Evolutionary conservation across 2,329 filamentous ascomycete species (phyloP).

Genomic region (Cytospora mali): DNA sequence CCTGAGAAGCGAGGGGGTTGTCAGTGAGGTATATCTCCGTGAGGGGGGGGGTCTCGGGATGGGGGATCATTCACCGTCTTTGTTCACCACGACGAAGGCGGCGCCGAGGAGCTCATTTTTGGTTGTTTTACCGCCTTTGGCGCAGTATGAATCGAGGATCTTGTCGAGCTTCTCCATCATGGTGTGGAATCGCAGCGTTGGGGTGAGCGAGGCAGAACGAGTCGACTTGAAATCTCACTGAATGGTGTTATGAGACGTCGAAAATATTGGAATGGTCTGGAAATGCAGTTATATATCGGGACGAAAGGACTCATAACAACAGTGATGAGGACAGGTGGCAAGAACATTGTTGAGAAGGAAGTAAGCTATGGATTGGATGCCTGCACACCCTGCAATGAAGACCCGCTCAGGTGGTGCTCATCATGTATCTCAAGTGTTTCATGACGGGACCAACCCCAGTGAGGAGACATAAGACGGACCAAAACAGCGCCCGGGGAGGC

Average conservation of each 20-base stretch:
- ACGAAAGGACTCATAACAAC: not conserved
- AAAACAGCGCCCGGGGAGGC: not conserved
- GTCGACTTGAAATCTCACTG: not conserved
- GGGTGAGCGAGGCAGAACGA: not conserved
- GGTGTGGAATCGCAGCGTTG: not conserved
- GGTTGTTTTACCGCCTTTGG: conserved; percentile 34
- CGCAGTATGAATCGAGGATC: conserved; percentile 38
- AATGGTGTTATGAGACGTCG: not conserved
- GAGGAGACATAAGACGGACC: not conserved
- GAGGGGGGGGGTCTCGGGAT: not conserved
- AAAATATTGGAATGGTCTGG: not conserved
- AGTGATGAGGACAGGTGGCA: not conserved
- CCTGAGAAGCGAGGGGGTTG: conserved; percentile 29
- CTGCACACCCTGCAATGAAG: too few relatives aligned
- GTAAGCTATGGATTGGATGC: not conserved
- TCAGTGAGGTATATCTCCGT: not conserved
- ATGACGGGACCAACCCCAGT: not conserved
- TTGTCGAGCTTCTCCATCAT: conserved; percentile 23
- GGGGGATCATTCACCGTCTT: conserved; percentile 33
- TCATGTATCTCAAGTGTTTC: not conserved
- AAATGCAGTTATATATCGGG: not conserved
- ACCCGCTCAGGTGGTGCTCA: too few relatives aligned
- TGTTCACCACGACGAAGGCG: conserved; percentile 40
- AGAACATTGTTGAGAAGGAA: not conserved
- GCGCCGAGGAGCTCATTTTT: conserved; percentile 41